phyloP scores from a whole-genome alignment of 2,329 filamentous ascomycete genomes.

The Sclerotinia borealis region DNA sequence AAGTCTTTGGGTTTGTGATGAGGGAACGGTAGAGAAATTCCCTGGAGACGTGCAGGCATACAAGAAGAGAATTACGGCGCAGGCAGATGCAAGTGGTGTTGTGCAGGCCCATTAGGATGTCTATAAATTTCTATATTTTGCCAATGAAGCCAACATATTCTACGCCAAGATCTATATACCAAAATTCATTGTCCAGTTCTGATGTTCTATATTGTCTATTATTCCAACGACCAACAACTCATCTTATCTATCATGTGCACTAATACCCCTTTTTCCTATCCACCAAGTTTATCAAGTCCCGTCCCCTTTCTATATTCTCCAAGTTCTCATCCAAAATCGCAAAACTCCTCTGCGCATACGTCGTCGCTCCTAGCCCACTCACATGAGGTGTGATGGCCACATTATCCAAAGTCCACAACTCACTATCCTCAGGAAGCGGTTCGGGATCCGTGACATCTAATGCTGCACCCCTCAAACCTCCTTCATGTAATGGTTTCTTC shows the following conservation, averaged over 20 bases:
- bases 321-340: slow-evolving; percentile 55
- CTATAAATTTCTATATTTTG: neutral
- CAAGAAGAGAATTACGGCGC: slow-evolving; percentile 90
- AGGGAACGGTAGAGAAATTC: slow-evolving; percentile 93
- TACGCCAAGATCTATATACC: neutral
- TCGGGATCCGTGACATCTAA: slow-evolving; percentile 66
- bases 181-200: neutral
- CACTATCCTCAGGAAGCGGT: slow-evolving; percentile 52
- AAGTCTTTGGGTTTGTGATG: slow-evolving; percentile 93
- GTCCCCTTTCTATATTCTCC: slow-evolving; percentile 44
- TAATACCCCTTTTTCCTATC: slow-evolving; percentile 56
- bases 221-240: neutral
- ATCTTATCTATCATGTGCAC: neutral
- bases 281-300: slow-evolving; percentile 55
- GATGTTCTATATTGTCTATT: neutral
- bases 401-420: slow-evolving; percentile 58
- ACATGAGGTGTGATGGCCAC: slow-evolving; percentile 61
- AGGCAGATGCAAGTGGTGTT: slow-evolving; percentile 83
- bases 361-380: slow-evolving; percentile 45
- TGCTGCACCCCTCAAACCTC: slow-evolving; percentile 53
- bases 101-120: slow-evolving; percentile 36
- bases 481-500: slow-evolving; percentile 32
- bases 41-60: slow-evolving; percentile 91
- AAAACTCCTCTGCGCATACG: slow-evolving; percentile 51
- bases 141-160: neutral